phyloP scores from a whole-genome alignment of 148 eudicot genomes.

The Linanthus parryae region DNA sequence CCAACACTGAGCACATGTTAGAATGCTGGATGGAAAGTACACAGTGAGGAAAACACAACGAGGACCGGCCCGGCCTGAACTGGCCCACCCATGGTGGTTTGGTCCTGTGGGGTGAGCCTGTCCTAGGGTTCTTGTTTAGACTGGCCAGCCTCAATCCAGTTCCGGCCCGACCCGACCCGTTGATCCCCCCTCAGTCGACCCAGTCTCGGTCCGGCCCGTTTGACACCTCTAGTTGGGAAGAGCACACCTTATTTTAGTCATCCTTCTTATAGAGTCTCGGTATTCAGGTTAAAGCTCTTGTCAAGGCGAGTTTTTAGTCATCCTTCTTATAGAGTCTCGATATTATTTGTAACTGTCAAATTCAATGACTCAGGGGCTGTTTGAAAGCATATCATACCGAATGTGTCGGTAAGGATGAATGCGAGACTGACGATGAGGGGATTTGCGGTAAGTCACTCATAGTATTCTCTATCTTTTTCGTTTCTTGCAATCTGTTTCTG shows the following conservation, averaged over 20 bases:
- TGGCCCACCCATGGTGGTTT: no score
- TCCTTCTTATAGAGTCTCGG: neutral
- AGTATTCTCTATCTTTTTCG: neutral
- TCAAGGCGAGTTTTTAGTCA: neutral
- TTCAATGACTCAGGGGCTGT: constrained; percentile 2
- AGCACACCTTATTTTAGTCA: constrained; percentile 28
- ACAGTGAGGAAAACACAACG: no score
- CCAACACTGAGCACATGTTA: no score
- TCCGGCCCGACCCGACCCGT: no score
- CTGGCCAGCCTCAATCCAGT: no score
- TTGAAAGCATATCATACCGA: constrained; percentile 9
- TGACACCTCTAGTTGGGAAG: no score
- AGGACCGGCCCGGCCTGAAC: no score
- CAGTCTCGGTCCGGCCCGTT: no score
- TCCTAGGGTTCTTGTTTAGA: no score
- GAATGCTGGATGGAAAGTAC: no score
- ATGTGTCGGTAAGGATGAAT: constrained; percentile 53
- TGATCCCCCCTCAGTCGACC: no score
- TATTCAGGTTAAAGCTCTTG: neutral
- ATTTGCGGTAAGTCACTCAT: constrained; percentile 44
- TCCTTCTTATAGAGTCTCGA: neutral
- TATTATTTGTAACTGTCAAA: neutral
- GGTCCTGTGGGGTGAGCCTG: no score
- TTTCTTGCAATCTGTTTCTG: neutral
- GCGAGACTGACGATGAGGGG: constrained; percentile 30